Evolutionary conservation across 2,329 filamentous ascomycete genomes (phyloP).

Genomic region (Escovopsis weberi): DNA sequence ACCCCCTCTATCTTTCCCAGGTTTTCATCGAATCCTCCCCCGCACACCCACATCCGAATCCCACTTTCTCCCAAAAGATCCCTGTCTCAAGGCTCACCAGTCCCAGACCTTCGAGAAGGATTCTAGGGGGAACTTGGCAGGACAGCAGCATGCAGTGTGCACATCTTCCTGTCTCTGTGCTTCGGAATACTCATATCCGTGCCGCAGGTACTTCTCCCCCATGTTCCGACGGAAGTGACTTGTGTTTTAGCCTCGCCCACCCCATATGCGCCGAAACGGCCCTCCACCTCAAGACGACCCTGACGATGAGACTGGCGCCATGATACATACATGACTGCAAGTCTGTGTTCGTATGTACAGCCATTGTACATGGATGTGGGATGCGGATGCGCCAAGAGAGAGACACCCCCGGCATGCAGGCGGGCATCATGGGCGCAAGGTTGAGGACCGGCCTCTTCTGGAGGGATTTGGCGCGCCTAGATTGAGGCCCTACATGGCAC

Average conservation of each 20-base stretch:
- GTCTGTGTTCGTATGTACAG: not conserved
- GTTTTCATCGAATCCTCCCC: not conserved
- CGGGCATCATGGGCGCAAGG: not conserved
- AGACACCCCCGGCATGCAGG: not conserved
- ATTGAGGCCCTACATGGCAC: too few species aligned
- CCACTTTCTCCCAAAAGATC: not conserved
- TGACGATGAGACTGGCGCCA: too few species aligned
- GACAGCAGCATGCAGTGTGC: not conserved
- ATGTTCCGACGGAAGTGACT: slow-evolving; percentile 6
- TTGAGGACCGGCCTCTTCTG: not conserved
- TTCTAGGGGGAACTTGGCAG: not conserved
- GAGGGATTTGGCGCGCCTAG: too few species aligned
- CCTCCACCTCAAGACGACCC: too few species aligned
- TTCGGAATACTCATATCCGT: too few species aligned
- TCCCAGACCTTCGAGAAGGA: not conserved
- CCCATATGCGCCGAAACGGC: too few species aligned
- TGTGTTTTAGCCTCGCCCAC: not conserved
- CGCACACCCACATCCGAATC: not conserved
- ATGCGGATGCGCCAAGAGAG: not conserved
- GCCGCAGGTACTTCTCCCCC: slow-evolving; percentile 3
- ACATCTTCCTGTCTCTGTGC: too few species aligned
- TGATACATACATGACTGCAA: not conserved
- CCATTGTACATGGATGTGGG: not conserved
- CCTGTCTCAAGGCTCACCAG: not conserved
- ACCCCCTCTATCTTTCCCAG: too few species aligned